Base-by-base conservation (phyloP, 2,329 filamentous ascomycete genomes). In the Epichloe festucae region DNA sequence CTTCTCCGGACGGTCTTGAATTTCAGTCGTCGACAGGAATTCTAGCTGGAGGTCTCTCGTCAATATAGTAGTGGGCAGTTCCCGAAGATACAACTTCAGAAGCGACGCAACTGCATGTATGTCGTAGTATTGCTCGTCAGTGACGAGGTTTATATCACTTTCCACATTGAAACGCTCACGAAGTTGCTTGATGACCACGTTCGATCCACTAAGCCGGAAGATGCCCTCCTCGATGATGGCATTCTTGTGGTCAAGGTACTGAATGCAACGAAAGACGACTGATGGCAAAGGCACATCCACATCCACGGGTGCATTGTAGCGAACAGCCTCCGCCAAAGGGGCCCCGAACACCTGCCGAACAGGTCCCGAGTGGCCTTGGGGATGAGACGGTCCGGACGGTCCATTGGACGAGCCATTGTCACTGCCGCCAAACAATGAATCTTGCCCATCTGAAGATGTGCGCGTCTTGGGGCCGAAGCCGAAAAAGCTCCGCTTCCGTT, bases 121-220 rank as follows among this genome's bases (percentile, higher is more conserved):
- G 65, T 98, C 93, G 64, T 95, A 89, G 65, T 91, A 94, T 53
- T 87, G 82, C 48, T 85, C 85, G 53, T 91, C 90, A 2, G 77
- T 79, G 27, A 96, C 67, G 49, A 98, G 75, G 64, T 95, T 89
- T 57, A 98, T 79, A 63, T 98, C 93, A 45, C 90, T 85, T 71
- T 98, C 90, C 4, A 70, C 82, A 67, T 98, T 96, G 73, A 98
- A 98, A 2, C 90, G 84, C 65, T 97, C 91, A 55, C 87, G 86
- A 43, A 98, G 77, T 52, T 82, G 82, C 67, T 91, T 95, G 69
- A 98, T 95, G 48, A 95, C 84, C 51, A 94, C 79, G 63, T 95
- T 97, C 1, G 91, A 97, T n/a, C 93, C 93, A 65, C 90, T 97
- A 42, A 98, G 75, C 49, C 93, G 83, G 75, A 98, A 98, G 42